Evolutionary conservation across 2,329 filamentous ascomycete genomes (phyloP), one percentile per base, ranked within the genome.

Genomic region (Clarireedia monteithiana): DNA sequence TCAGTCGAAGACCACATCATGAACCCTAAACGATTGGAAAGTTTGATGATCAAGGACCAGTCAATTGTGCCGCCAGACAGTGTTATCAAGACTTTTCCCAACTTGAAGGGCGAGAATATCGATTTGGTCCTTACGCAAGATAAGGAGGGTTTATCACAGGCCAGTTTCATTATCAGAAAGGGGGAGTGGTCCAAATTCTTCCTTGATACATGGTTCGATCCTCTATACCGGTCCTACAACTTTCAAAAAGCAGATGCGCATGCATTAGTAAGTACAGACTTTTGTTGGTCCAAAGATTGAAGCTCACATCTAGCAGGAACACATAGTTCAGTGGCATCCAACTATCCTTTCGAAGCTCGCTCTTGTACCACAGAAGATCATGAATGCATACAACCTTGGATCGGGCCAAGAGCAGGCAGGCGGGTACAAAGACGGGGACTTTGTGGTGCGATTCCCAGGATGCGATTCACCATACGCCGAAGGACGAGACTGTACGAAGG

Each of bases 211-310:
- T 99, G 94, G 94, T 95, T 94, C 68, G 91, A 97, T 69, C 94
- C 94, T 48, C 75, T 97, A 45, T 99, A 95, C 73, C 81, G 92
- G 61, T 88, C 80, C 63, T 99, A 99, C 74, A 95, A 96, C 69
- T 99, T 99, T 68, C 89, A 95, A 68, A 96, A 95, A 70, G 91
- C 90, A 0, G 94, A 99, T 72, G 82, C 79, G 24, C 92, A 99
- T 75, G 91, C 92, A 50, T 73, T 99, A 75, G 94, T 91, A 76
- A 69, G 84, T 47, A 70, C 17, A 38, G 17, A 44, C 39, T 24
- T 50, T 48, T 38, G 30, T 23, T 45, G 24, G 4, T 20, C n/a
- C 46, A 30, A 20, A 45, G 27, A 39, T 20, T 15, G 7, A 54
- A 39, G 23, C 47, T 65, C 14, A 57, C 45, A 39, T 15, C n/a